Evolutionary conservation across 2,329 filamentous ascomycete genomes (phyloP).

Genomic region (Ophiostoma piceae): DNA sequence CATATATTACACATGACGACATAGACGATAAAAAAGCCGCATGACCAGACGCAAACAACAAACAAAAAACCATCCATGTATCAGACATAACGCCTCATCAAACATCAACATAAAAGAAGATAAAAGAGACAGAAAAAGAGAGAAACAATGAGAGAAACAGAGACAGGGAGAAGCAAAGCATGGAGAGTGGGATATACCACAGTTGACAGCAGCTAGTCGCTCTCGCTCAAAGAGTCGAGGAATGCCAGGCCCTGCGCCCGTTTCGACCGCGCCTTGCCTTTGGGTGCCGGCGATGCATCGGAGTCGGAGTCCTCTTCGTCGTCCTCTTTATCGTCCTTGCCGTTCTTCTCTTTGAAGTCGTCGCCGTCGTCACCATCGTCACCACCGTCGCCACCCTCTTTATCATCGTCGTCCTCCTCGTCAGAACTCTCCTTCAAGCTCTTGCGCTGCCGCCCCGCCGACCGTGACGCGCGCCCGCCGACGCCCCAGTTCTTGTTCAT

Average conservation of each 20-base stretch:
- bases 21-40: neutral
- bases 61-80: neutral
- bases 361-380: slow-evolving; percentile 23
- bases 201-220: slow-evolving; percentile 46
- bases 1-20: neutral
- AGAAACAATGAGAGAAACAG: neutral
- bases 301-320: slow-evolving; percentile 25
- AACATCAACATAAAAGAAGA: neutral
- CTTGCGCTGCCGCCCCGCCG: slow-evolving; percentile 25
- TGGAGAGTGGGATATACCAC: no score
- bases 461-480: slow-evolving; percentile 40
- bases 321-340: slow-evolving; percentile 32
- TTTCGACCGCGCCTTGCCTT: slow-evolving; percentile 44
- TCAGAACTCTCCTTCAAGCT: slow-evolving; percentile 37
- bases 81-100: neutral
- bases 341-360: slow-evolving; percentile 23
- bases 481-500: slow-evolving; percentile 74
- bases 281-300: neutral
- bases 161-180: neutral
- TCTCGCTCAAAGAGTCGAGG: slow-evolving; percentile 55
- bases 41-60: neutral
- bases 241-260: slow-evolving; percentile 55
- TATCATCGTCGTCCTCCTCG: slow-evolving; percentile 33
- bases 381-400: slow-evolving; percentile 26
- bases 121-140: neutral